Base-by-base conservation (phyloP, 1,284 basidiomycete genomes). In the Apiotrichum akiyoshidainum region DNA sequence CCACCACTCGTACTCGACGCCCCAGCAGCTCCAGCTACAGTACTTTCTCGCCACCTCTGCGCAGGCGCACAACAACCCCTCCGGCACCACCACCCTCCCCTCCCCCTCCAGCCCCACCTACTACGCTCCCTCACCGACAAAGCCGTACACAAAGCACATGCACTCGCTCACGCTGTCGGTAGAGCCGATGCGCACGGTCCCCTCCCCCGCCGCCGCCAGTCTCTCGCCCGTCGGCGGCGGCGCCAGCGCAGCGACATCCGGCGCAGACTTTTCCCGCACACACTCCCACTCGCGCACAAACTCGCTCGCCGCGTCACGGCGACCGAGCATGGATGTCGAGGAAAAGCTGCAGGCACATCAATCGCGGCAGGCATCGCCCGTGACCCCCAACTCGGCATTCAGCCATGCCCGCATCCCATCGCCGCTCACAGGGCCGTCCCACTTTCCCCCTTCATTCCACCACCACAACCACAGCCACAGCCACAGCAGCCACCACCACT, bases 391-490 rank as follows among this genome's bases (percentile, higher is more conserved):
- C 26, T 31, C 26, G 26, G 3, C 26, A 7, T 31, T 37, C n/a
- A 9, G 19, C 40, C 44, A 46, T 26, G 37, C 35, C 19, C 45
- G 39, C 45, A 35, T 41, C 12, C 53, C 53, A 9, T 47, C 54
- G 8, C 54, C 58, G 34, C 50, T 55, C 41, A 40, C 58, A 4
- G 45, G 19, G 16, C 34, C 48, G 1, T 21, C 55, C 21, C 45
- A 55, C 2, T 63, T 63, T 46, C 61, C 61, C 11, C 61, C 61
- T 0, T 48, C 57, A 13, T 62, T 57, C 57, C 37, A 52, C 35
- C 53, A 60, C 37, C 37, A 31, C 26, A n/a, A n/a, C n/a, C 7
- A 31, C 26, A 31, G 7, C 26, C 26, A 31, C 26, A 31, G 7
- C 26, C 26, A 31, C 26, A 31, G 26, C 26, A 31, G 26, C 26